These are phyloP conservation scores for Gossypium arboreum DNA, from an alignment of 345 rosid genomes.

Conservation along the genomic window DNA sequence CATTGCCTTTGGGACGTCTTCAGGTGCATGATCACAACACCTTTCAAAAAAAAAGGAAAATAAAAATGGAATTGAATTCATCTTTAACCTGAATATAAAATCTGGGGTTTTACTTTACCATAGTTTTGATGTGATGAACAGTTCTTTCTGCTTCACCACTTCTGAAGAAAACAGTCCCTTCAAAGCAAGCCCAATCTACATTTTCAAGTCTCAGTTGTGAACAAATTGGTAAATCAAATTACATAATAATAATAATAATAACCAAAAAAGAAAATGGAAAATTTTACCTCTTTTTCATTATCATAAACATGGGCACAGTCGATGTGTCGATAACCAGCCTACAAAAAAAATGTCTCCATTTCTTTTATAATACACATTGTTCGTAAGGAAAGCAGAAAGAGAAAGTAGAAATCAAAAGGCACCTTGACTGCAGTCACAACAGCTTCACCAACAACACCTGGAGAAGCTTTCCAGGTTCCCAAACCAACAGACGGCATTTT, in stretches of 20 bases:
- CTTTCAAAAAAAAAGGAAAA: slow-evolving; percentile 19
- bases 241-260: neutral
- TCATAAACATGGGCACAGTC: slow-evolving; percentile 46
- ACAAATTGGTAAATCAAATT: neutral
- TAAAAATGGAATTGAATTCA: neutral
- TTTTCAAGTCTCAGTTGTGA: neutral
- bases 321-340: slow-evolving; percentile 53
- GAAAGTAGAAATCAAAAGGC: neutral
- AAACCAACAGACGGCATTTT: slow-evolving; percentile 47
- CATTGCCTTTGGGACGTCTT: slow-evolving; percentile 48
- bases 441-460: slow-evolving; percentile 39
- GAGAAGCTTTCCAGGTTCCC: slow-evolving; percentile 57
- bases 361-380: neutral
- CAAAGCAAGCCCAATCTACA: slow-evolving; percentile 46
- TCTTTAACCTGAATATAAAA: neutral
- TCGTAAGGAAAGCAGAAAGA: neutral
- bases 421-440: slow-evolving; percentile 43
- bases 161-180: slow-evolving; percentile 39
- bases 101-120: slow-evolving; percentile 31
- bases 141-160: slow-evolving; percentile 40
- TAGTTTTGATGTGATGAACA: slow-evolving; percentile 50
- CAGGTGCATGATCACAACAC: slow-evolving; percentile 49
- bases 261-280: neutral
- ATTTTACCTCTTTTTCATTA: slow-evolving; percentile 47
- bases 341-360: slow-evolving; percentile 4